These are phyloP conservation scores for Eremochloa ophiuroides DNA, from an alignment of 176 grass and related monocot species.

Conservation along the genomic window DNA sequence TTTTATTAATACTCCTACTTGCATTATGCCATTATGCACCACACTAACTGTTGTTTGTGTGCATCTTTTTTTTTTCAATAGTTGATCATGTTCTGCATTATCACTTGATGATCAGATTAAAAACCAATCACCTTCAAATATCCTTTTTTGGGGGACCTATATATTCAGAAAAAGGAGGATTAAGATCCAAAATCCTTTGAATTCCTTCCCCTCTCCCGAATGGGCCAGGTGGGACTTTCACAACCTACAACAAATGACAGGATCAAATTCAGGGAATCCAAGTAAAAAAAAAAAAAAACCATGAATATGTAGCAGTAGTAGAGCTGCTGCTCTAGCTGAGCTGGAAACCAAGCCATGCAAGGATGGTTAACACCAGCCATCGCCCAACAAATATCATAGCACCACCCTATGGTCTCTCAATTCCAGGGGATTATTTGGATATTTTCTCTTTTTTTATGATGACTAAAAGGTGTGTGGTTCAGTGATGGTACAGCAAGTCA, in stretches of 20 bases:
- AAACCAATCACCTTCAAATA: not conserved
- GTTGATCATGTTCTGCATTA: not conserved
- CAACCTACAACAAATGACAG: too few relatives aligned
- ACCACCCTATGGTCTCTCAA: not conserved
- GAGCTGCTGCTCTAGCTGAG: not conserved
- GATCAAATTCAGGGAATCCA: not conserved
- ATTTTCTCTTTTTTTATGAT: not conserved
- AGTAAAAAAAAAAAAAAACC: not conserved
- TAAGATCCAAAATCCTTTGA: not conserved
- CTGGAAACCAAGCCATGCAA: not conserved
- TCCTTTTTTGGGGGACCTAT: not conserved
- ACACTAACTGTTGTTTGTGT: slow-evolving; percentile 6
- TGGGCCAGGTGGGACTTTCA: not conserved
- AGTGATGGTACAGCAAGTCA: slow-evolving; percentile 6
- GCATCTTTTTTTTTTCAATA: not conserved
- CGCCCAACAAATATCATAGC: not conserved
- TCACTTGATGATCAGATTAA: not conserved
- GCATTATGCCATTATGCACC: not conserved
- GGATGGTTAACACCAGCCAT: not conserved
- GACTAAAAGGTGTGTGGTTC: not conserved
- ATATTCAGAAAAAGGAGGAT: not conserved
- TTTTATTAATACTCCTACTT: not conserved
- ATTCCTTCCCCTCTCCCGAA: not conserved
- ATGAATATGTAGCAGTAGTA: not conserved
- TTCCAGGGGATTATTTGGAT: not conserved